phyloP scores from a whole-genome alignment of 768 basidiomycete species.

The Agrocybe chaxingu region DNA sequence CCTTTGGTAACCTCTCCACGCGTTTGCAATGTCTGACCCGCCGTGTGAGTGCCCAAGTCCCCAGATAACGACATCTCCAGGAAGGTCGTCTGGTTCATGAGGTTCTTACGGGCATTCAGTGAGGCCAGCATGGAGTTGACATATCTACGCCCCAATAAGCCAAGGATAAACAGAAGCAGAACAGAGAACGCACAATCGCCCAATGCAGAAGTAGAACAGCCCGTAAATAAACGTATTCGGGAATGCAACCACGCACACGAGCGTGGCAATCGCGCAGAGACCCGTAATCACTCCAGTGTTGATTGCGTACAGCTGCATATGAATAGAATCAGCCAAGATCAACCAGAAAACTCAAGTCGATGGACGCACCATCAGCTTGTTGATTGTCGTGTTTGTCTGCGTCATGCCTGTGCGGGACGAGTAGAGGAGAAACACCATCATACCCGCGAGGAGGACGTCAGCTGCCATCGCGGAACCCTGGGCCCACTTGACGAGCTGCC shows the following conservation, averaged over 20 bases:
- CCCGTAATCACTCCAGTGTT: not conserved
- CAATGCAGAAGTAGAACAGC: not conserved
- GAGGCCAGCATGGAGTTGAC: constrained; percentile 1
- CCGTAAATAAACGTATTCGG: not conserved
- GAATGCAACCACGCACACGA: not conserved
- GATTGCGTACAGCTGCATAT: not conserved
- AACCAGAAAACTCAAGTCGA: too few relatives aligned
- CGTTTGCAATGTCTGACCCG: too few relatives aligned
- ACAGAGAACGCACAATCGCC: not conserved
- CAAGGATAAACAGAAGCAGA: too few relatives aligned
- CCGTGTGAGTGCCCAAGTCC: too few relatives aligned
- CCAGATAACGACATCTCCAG: too few relatives aligned
- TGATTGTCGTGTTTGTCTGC: not conserved
- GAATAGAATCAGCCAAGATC: too few relatives aligned
- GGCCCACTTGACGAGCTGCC: not conserved
- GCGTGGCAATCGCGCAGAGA: not conserved
- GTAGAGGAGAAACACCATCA: not conserved
- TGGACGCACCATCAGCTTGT: not conserved
- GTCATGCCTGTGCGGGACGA: not conserved
- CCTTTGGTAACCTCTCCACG: too few relatives aligned
- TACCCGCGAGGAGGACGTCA: not conserved
- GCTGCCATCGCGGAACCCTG: not conserved
- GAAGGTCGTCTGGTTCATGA: too few relatives aligned
- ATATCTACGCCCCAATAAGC: not conserved
- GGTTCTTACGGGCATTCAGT: not conserved